A percentile compares a stretch with the other conserved stretches of the same genome.
These are phyloP conservation scores for Fusarium heterosporum DNA, from an alignment of 2,329 filamentous ascomycete species.

Conservation along the genomic window DNA sequence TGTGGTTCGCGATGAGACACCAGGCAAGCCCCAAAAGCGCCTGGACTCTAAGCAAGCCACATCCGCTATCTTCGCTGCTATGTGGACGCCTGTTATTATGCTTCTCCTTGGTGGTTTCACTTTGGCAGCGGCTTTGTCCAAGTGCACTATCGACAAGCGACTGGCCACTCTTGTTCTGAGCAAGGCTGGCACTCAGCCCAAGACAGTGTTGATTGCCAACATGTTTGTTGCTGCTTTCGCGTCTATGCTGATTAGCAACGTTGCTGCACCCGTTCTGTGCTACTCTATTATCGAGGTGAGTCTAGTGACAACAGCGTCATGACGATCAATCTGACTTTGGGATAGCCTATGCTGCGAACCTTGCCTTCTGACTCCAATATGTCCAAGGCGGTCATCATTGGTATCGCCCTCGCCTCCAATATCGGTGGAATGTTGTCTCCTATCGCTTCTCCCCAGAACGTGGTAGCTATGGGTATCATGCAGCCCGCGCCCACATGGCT, in stretches of 20 bases:
- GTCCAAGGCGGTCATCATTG: constrained; percentile 94
- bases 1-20: constrained; percentile 81
- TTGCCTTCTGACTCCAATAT: constrained; percentile 90
- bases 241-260: constrained; percentile 99
- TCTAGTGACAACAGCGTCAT: background rate
- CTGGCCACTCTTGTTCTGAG: constrained; percentile 96
- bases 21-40: constrained; percentile 68
- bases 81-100: constrained; percentile 99
- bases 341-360: constrained; percentile 89
- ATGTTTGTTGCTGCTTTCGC: constrained; percentile 99
- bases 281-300: constrained; percentile 94
- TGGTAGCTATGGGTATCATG: constrained; percentile 98
- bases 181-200: constrained; percentile 92
- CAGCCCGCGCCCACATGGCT: constrained; percentile 90
- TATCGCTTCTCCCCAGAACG: constrained; percentile 97
- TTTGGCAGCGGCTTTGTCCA: constrained; percentile 92
- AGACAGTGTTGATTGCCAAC: constrained; percentile 91
- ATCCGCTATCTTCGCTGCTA: constrained; percentile 87
- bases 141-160: constrained; percentile 97
- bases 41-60: constrained; percentile 85
- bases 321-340: constrained; percentile 17
- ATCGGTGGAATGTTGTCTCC: constrained; percentile 96
- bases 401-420: constrained; percentile 94
- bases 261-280: constrained; percentile 95
- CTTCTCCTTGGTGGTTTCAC: constrained; percentile 95